Conservation (phyloP, 331 rosid species). For the Phaseolus coccineus region DNA sequence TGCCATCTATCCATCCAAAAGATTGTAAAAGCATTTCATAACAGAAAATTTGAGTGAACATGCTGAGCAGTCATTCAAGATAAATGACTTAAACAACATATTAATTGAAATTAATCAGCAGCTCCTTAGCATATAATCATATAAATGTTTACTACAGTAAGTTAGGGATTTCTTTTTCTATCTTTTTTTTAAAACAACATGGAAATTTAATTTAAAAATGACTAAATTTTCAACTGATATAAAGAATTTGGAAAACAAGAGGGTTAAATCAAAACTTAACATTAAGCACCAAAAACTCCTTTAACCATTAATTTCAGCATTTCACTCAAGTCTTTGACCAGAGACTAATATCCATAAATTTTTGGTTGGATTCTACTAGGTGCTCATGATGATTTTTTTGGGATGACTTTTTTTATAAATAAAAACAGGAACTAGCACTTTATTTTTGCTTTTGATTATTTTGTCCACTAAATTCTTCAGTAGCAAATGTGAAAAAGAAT, state of each 20-base stretch:
- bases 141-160: constrained; percentile 23
- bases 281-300: neutral
- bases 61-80: constrained; percentile 10
- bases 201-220: constrained; percentile 24
- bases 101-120: neutral
- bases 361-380: neutral
- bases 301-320: neutral
- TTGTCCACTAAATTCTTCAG: neutral
- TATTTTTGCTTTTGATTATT: neutral
- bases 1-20: constrained; percentile 71
- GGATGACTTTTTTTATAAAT: neutral
- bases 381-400: constrained; percentile 6
- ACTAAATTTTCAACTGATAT: constrained; percentile 25
- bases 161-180: constrained; percentile 21
- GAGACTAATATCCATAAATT: constrained; percentile 15
- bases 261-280: constrained; percentile 1
- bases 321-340: constrained; percentile 15
- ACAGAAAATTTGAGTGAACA: constrained; percentile 27
- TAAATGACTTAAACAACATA: constrained; percentile 18
- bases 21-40: constrained; percentile 41
- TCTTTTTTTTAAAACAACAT: neutral
- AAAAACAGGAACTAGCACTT: neutral
- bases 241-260: constrained; percentile 6
- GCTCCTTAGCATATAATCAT: constrained; percentile 7
- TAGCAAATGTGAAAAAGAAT: neutral